phyloP scores from a whole-genome alignment of 345 rosid species.

The Citrus trifoliata region DNA sequence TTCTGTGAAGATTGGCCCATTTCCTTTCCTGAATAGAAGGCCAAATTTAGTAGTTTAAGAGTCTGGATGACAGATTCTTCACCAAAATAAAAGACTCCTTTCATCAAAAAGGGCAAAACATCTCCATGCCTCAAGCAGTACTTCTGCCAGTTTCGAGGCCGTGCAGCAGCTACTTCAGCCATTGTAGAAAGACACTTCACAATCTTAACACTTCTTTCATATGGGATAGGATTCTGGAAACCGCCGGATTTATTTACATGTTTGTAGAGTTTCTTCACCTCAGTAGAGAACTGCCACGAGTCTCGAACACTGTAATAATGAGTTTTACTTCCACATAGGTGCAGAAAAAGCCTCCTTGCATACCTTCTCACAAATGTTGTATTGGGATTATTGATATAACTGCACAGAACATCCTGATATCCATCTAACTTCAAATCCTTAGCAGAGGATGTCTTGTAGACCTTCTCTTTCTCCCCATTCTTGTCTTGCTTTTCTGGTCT shows the following conservation, averaged over 20 bases:
- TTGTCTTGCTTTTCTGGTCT: slow-evolving; percentile 99
- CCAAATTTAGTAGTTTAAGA: slow-evolving; percentile 81
- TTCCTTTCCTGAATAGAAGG: slow-evolving; percentile 92
- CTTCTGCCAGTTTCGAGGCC: slow-evolving; percentile 99
- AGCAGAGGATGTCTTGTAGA: slow-evolving; percentile 47
- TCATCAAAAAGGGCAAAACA: slow-evolving; percentile 74
- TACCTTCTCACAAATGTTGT: slow-evolving; percentile 96
- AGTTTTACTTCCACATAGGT: slow-evolving; percentile 95
- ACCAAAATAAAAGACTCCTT: slow-evolving; percentile 74
- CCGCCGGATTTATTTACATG: slow-evolving; percentile 91
- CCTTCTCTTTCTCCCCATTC: slow-evolving; percentile 84
- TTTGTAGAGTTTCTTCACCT: slow-evolving; percentile 76
- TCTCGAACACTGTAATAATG: slow-evolving; percentile 94
- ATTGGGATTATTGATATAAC: slow-evolving; percentile 90
- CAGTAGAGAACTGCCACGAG: slow-evolving; percentile 94
- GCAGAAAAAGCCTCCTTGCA: slow-evolving; percentile 96
- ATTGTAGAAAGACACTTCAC: slow-evolving; percentile 86
- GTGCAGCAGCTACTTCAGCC: slow-evolving; percentile 89
- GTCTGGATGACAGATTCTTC: slow-evolving; percentile 94
- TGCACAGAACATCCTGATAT: slow-evolving; percentile 96
- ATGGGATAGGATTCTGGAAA: slow-evolving; percentile 73
- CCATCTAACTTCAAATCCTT: slow-evolving; percentile 95
- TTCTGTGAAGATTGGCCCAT: slow-evolving; percentile 55
- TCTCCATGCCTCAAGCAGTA: slow-evolving; percentile 86
- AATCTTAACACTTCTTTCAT: slow-evolving; percentile 93